A percentile compares a stretch with the other conserved stretches of the same genome.
Evolutionary conservation across 129 eudicot genomes (phyloP).

Genomic region (Centaurea solstitialis): DNA sequence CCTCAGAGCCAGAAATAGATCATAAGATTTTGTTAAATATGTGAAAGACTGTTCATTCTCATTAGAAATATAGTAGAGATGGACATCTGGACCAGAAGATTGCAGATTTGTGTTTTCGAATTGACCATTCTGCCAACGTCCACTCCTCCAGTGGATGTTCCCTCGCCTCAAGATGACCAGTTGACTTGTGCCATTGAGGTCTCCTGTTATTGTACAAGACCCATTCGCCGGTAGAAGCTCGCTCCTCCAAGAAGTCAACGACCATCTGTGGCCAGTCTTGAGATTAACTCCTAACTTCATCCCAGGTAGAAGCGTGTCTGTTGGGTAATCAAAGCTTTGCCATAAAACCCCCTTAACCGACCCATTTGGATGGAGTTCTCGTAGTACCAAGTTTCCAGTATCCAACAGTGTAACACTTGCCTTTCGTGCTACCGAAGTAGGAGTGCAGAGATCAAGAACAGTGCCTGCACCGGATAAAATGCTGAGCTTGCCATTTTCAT

Average conservation of each 20-base stretch:
- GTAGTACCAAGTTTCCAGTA: constrained; percentile 39
- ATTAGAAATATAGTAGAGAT: constrained; percentile 19
- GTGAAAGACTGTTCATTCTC: constrained; percentile 34
- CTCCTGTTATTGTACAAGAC: constrained; percentile 26
- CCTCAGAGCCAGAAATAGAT: constrained; percentile 21
- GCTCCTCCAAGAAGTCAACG: constrained; percentile 45
- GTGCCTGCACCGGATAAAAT: constrained; percentile 11
- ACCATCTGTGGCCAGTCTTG: constrained; percentile 44
- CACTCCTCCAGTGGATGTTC: constrained; percentile 33
- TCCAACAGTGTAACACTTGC: constrained; percentile 29
- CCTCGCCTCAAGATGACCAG: constrained; percentile 28
- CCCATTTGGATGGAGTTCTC: constrained; percentile 23
- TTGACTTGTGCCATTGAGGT: constrained; percentile 31
- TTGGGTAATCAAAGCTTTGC: constrained; percentile 62
- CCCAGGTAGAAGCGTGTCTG: constrained; percentile 52
- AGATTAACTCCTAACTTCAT: constrained; percentile 30
- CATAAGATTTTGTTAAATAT: constrained; percentile 19
- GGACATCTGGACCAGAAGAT: neutral
- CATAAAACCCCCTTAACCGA: constrained; percentile 31
- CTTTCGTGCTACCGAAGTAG: constrained; percentile 15
- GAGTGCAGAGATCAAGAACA: constrained; percentile 17
- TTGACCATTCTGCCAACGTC: constrained; percentile 28
- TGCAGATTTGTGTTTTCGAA: constrained; percentile 12
- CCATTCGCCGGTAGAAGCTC: constrained; percentile 39
- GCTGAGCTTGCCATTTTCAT: constrained; percentile 24